A percentile compares a stretch with the other conserved stretches of the same genome.
phyloP scores from a whole-genome alignment of 2,329 filamentous ascomycete genomes.

The Pseudocercospora pini-densiflorae region DNA sequence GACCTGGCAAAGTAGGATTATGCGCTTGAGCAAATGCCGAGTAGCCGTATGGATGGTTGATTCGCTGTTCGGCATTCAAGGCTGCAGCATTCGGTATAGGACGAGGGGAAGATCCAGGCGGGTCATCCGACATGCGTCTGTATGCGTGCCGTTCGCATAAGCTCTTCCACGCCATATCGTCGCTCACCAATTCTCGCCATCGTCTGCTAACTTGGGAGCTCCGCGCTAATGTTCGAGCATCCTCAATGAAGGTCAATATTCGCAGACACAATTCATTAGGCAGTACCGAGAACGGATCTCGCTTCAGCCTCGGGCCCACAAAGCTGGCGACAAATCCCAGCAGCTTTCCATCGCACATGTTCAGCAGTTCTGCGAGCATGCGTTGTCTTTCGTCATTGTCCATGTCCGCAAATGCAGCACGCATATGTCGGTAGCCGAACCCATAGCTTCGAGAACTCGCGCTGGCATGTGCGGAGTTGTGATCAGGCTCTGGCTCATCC shows the following conservation, averaged over 20 bases:
- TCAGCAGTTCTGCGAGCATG: conserved; percentile 84
- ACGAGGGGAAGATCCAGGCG: conserved; percentile 26
- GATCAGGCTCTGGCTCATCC: conserved; percentile 32
- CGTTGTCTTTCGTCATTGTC: conserved; percentile 76
- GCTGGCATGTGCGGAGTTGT: conserved; percentile 30
- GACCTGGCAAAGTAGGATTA: conserved; percentile 40
- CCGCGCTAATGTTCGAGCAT: conserved; percentile 89
- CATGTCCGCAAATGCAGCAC: conserved; percentile 78
- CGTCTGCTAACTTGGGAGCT: conserved; percentile 94
- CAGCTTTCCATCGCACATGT: conserved; percentile 92
- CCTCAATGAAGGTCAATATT: conserved; percentile 96
- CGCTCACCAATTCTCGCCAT: conserved; percentile 91
- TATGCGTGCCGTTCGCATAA: conserved; percentile 97
- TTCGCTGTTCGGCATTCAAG: conserved; percentile 23
- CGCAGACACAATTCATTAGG: conserved; percentile 91
- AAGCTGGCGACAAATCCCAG: conserved; percentile 96
- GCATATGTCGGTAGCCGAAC: conserved; percentile 68
- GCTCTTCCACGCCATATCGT: conserved; percentile 98
- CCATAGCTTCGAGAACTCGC: conserved; percentile 35
- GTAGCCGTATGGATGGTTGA: conserved; percentile 37
- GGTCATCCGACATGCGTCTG: conserved; percentile 58
- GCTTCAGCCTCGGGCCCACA: conserved; percentile 90
- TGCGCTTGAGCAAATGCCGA: conserved; percentile 30
- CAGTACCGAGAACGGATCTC: conserved; percentile 90
- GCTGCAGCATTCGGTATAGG: conserved; percentile 26